Conservation (phyloP, 495 filamentous ascomycete species). For the Penicillium ochrochloron region DNA sequence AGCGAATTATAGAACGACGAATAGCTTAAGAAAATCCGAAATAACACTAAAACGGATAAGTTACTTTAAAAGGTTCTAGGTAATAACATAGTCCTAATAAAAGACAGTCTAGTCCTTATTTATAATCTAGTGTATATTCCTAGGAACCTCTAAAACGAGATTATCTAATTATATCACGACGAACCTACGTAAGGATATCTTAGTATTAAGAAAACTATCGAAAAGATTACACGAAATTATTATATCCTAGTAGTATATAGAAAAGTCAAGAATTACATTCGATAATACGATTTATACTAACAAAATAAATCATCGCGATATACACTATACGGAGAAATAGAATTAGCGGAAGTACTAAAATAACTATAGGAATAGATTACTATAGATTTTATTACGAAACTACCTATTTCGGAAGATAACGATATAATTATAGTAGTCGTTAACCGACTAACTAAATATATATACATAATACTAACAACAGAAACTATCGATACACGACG, state of each 20-base stretch:
- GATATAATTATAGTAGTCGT: conserved; percentile 8
- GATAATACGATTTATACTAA: not conserved
- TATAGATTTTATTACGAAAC: conserved; percentile 3
- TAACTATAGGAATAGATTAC: conserved; percentile 2
- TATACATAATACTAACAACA: not conserved
- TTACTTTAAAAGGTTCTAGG: not conserved
- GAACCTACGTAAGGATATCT: not conserved
- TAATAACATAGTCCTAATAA: not conserved
- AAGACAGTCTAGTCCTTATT: not conserved
- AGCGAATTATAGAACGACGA: not conserved
- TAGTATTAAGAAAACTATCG: not conserved
- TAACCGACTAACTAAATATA: conserved; percentile 5
- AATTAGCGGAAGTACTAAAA: not conserved
- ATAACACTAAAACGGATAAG: not conserved
- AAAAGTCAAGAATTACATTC: not conserved
- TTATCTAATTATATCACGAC: not conserved
- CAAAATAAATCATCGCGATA: not conserved
- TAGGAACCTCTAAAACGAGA: not conserved
- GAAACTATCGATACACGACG: not conserved
- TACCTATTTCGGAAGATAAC: not conserved
- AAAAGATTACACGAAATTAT: not conserved
- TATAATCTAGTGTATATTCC: conserved; percentile 1
- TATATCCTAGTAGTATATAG: not conserved
- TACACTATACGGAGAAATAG: not conserved
- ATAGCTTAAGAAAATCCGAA: not conserved